A percentile compares a stretch with the other conserved stretches of the same genome.
Conservation (phyloP, 257 asterid species). For the Fraxinus americana region DNA sequence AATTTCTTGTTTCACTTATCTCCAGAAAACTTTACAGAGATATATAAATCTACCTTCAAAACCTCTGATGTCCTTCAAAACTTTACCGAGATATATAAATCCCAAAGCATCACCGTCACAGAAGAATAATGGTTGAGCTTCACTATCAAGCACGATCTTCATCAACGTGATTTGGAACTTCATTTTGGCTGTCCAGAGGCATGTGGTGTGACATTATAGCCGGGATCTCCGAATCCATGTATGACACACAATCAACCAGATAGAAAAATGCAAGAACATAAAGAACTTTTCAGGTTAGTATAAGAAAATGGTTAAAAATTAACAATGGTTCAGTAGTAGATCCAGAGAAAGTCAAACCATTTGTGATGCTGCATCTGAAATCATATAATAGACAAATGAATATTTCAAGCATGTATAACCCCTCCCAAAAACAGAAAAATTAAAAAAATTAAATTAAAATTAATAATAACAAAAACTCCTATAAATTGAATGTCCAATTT, state of each 20-base stretch:
- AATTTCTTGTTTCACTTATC: background rate
- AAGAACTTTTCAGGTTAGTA: background rate
- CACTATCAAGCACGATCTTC: background rate
- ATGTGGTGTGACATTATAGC: conserved; percentile 62
- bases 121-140: background rate
- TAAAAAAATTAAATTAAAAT: too few relatives aligned
- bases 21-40: background rate
- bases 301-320: background rate
- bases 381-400: background rate
- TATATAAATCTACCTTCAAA: background rate
- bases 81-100: too few relatives aligned
- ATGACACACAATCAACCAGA: conserved; percentile 34
- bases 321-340: background rate
- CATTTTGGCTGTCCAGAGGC: conserved; percentile 46
- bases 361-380: background rate
- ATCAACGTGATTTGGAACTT: conserved; percentile 11
- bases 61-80: background rate
- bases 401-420: background rate
- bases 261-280: conserved; percentile 12
- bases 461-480: background rate
- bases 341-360: background rate
- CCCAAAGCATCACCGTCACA: background rate
- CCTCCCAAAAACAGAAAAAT: background rate
- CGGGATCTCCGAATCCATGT: conserved; percentile 54
- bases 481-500: background rate